Percentiles rank a stretch among this genome's conserved stretches.
Evolutionary conservation across 345 rosid species (phyloP).

Genomic region (Hevea brasiliensis): DNA sequence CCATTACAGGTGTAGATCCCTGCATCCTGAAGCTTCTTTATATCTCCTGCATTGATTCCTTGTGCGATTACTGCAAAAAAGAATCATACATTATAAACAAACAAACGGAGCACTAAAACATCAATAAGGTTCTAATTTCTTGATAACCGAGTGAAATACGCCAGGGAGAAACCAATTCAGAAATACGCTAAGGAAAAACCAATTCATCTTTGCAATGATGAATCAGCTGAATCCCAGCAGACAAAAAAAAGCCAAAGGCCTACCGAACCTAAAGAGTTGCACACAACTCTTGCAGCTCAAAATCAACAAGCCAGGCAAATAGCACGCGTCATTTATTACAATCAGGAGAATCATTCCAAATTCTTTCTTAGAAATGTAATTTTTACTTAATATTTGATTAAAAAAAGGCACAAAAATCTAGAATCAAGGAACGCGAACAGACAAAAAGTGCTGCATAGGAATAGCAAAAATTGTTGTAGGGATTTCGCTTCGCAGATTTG

Average conservation of each 20-base stretch:
- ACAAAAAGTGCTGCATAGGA: background rate
- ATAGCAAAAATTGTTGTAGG: background rate
- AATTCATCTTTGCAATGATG: background rate
- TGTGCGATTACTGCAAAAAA: constrained; percentile 58
- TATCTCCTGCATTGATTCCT: constrained; percentile 92
- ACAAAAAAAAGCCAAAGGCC: background rate
- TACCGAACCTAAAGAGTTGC: background rate
- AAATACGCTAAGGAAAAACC: no score
- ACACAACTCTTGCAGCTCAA: background rate
- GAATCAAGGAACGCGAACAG: background rate
- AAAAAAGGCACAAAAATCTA: background rate
- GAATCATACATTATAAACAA: background rate
- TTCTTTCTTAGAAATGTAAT: background rate
- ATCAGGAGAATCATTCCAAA: background rate
- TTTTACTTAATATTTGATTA: no score
- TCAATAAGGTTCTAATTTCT: background rate
- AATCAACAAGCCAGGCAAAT: background rate
- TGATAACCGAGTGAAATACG: background rate
- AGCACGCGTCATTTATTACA: background rate
- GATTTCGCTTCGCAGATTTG: background rate
- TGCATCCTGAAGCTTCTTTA: constrained; percentile 90
- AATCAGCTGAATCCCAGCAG: no score
- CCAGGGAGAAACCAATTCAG: background rate
- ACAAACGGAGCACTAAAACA: background rate
- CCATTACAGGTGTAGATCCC: constrained; percentile 97